phyloP scores from a whole-genome alignment of 1,139 yeast species.

The Pichia sp. region DNA sequence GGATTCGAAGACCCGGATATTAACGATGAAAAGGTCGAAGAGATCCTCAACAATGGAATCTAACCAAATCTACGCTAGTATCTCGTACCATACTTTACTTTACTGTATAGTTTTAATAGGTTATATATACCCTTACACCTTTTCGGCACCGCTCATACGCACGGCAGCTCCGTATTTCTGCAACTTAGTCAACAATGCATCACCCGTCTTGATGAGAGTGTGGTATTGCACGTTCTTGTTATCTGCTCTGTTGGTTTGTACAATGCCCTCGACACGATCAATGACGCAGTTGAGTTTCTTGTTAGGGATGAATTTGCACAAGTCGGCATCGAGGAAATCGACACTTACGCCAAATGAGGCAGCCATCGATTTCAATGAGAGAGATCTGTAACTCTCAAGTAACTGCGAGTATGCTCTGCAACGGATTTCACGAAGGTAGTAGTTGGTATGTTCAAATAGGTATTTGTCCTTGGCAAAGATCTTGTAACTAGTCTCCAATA shows the following conservation, averaged over 20 bases:
- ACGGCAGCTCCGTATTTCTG: conserved; percentile 98
- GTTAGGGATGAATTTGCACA: conserved; percentile 87
- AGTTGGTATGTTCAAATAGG: conserved; percentile 71
- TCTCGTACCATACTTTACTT: neutral
- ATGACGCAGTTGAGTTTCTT: conserved; percentile 92
- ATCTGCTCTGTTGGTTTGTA: conserved; percentile 94
- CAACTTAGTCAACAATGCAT: conserved; percentile 81
- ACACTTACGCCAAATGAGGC: conserved; percentile 82
- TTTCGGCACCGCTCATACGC: conserved; percentile 86
- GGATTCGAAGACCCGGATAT: conserved; percentile 1
- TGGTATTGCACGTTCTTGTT: conserved; percentile 94
- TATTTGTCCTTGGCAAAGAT: conserved; percentile 71
- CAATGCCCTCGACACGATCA: conserved; percentile 91
- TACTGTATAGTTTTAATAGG: too few species aligned
- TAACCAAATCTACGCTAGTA: conserved; percentile 8
- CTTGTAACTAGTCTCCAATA: conserved; percentile 72
- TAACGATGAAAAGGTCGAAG: conserved; percentile 5
- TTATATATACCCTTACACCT: conserved; percentile 29
- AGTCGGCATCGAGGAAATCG: conserved; percentile 72
- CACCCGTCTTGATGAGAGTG: conserved; percentile 84
- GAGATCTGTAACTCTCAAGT: conserved; percentile 87
- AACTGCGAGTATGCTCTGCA: conserved; percentile 93
- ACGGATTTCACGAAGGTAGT: conserved; percentile 85
- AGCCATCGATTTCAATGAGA: conserved; percentile 90
- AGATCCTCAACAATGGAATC: conserved; percentile 4